Evolutionary conservation across 805 yeast species (phyloP).

Genomic region (Candida ponderosae): DNA sequence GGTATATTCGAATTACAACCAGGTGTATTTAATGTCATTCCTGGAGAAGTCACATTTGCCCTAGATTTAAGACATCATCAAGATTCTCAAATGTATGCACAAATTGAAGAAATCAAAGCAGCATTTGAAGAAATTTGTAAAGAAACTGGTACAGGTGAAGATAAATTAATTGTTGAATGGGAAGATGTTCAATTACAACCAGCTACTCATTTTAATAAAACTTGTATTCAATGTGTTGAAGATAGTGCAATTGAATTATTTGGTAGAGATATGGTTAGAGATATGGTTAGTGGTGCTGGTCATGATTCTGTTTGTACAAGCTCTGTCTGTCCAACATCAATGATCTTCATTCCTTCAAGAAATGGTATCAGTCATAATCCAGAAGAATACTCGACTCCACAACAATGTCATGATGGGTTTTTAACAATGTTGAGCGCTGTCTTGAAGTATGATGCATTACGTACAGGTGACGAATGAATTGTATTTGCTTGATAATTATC

Average conservation of each 20-base stretch:
- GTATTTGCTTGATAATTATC: no score
- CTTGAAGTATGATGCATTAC: conserved; percentile 27
- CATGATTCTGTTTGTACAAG: conserved; percentile 64
- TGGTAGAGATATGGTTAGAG: conserved; percentile 34
- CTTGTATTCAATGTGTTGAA: conserved; percentile 42
- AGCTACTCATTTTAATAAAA: conserved; percentile 49
- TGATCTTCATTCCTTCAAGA: conserved; percentile 65
- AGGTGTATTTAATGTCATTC: conserved; percentile 60
- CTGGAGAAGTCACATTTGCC: conserved; percentile 50
- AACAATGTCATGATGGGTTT: conserved; percentile 53
- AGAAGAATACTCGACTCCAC: conserved; percentile 57
- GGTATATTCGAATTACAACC: conserved; percentile 54
- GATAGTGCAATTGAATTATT: conserved; percentile 43
- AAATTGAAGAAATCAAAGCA: conserved; percentile 30
- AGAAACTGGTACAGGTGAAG: conserved; percentile 12
- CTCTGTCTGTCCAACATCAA: conserved; percentile 54
- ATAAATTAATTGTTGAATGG: conserved; percentile 30
- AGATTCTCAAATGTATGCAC: conserved; percentile 32
- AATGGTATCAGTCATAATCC: conserved; percentile 66
- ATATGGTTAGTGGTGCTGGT: conserved; percentile 63
- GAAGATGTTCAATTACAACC: conserved; percentile 40
- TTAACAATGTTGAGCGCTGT: conserved; percentile 46
- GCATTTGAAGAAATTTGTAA: conserved; percentile 30
- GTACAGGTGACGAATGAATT: no score
- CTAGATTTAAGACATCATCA: conserved; percentile 50